These are phyloP conservation scores for Lasiosphaeria miniovina DNA, from an alignment of 495 filamentous ascomycete species.

Conservation along the genomic window DNA sequence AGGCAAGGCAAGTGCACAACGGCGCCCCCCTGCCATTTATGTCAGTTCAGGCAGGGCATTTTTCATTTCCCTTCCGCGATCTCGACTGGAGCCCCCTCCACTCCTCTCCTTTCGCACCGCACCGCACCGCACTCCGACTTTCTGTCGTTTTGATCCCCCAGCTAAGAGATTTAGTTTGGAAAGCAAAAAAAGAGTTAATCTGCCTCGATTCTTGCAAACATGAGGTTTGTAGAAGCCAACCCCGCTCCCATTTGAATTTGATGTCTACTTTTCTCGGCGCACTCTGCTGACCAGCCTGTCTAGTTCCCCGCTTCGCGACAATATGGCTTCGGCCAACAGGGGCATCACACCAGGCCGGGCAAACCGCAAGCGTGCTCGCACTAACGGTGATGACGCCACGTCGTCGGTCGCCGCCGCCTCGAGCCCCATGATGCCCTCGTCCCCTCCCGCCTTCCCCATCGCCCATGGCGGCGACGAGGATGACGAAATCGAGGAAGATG, in stretches of 20 bases:
- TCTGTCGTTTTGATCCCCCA: neutral
- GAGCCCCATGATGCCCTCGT: conserved; percentile 47
- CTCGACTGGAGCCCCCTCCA: neutral
- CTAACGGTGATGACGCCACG: conserved; percentile 62
- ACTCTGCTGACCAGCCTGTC: neutral
- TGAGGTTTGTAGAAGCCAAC: conserved; percentile 34
- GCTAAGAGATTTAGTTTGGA: neutral
- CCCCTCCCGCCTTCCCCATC: conserved; percentile 52
- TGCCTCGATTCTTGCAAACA: conserved; percentile 19
- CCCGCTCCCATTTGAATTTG: neutral
- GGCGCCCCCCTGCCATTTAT: conserved; percentile 1
- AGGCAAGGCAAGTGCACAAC: neutral
- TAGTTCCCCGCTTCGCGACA: conserved; percentile 78
- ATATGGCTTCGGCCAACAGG: conserved; percentile 83
- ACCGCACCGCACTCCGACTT: conserved; percentile 11
- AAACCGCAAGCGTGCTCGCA: conserved; percentile 78
- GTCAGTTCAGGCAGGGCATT: conserved; percentile 8
- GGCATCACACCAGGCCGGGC: conserved; percentile 54
- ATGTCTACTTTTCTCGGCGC: neutral
- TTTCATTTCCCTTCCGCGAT: conserved; percentile 16
- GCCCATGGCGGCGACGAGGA: conserved; percentile 64
- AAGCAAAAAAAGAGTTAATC: neutral
- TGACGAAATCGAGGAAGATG: conserved; percentile 48
- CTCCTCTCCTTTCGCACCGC: conserved; percentile 4
- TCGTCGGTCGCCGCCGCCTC: conserved; percentile 67